These are phyloP conservation scores for Mycena vulgaris DNA, from an alignment of 768 basidiomycete species.

Conservation along the genomic window DNA sequence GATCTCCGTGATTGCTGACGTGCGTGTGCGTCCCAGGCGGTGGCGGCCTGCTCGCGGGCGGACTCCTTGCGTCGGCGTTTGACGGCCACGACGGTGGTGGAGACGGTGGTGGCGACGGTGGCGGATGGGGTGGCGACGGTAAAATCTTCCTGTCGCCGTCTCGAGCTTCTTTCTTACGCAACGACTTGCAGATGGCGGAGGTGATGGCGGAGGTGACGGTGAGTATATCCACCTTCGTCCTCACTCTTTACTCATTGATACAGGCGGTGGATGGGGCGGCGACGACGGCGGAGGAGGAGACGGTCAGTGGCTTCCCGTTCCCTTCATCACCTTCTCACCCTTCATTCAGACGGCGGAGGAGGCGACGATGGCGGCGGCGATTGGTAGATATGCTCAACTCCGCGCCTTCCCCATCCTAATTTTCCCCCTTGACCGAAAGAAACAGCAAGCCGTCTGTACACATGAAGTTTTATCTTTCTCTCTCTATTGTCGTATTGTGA, in stretches of 20 bases:
- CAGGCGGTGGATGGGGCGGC: conserved; percentile 37
- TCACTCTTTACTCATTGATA: background rate
- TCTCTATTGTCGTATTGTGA: background rate
- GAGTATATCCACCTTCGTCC: background rate
- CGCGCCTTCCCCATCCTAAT: background rate
- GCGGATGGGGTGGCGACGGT: conserved; percentile 38
- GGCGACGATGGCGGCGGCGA: conserved; percentile 25
- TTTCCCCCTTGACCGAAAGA: background rate
- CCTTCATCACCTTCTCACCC: too few relatives aligned
- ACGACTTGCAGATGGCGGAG: background rate
- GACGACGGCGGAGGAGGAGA: conserved; percentile 31
- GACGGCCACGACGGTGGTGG: conserved; percentile 40
- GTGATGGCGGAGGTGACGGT: conserved; percentile 14
- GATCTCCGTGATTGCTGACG: conserved; percentile 16
- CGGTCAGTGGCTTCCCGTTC: background rate
- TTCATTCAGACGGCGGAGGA: conserved; percentile 3
- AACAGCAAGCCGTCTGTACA: background rate
- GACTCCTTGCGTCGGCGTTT: conserved; percentile 65
- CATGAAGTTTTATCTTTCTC: background rate
- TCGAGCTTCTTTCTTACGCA: too few relatives aligned
- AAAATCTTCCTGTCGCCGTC: too few relatives aligned
- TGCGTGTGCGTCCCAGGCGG: conserved; percentile 57
- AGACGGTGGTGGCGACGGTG: conserved; percentile 42
- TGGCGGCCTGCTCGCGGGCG: conserved; percentile 78
- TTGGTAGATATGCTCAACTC: background rate